phyloP scores from a whole-genome alignment of 345 rosid species.

The Brassica nigra region DNA sequence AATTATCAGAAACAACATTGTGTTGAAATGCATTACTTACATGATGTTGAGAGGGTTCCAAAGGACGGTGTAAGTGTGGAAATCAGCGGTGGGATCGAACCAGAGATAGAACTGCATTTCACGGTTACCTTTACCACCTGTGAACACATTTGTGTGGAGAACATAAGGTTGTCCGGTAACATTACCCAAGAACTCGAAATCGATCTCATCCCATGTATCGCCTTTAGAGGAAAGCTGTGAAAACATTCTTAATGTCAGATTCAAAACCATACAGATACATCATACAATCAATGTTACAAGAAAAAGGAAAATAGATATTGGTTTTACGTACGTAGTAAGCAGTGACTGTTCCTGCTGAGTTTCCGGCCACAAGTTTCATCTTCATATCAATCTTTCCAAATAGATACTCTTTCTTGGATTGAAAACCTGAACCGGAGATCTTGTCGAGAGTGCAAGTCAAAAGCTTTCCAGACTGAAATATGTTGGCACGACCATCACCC shows the following conservation, averaged over 20 bases:
- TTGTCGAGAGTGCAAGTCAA: slow-evolving; percentile 65
- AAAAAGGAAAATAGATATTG: background rate
- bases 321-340: slow-evolving; percentile 57
- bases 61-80: slow-evolving; percentile 74
- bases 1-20: background rate
- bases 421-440: slow-evolving; percentile 73
- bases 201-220: slow-evolving; percentile 71
- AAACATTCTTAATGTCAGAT: slow-evolving; percentile 5
- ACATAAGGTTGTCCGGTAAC: slow-evolving; percentile 68
- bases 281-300: background rate
- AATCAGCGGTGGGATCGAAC: slow-evolving; percentile 78
- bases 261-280: background rate
- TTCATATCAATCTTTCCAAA: slow-evolving; percentile 71
- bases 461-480: slow-evolving; percentile 54
- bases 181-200: slow-evolving; percentile 80
- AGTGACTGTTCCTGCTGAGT: slow-evolving; percentile 84
- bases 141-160: slow-evolving; percentile 70
- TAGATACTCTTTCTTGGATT: slow-evolving; percentile 57
- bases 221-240: slow-evolving; percentile 60
- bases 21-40: slow-evolving; percentile 42
- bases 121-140: slow-evolving; percentile 70
- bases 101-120: slow-evolving; percentile 82
- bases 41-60: slow-evolving; percentile 67
- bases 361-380: slow-evolving; percentile 73
- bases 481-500: slow-evolving; percentile 65